phyloP scores from a whole-genome alignment of 371 early-diverging fungal species.

The Rhizopus arrhizus region DNA sequence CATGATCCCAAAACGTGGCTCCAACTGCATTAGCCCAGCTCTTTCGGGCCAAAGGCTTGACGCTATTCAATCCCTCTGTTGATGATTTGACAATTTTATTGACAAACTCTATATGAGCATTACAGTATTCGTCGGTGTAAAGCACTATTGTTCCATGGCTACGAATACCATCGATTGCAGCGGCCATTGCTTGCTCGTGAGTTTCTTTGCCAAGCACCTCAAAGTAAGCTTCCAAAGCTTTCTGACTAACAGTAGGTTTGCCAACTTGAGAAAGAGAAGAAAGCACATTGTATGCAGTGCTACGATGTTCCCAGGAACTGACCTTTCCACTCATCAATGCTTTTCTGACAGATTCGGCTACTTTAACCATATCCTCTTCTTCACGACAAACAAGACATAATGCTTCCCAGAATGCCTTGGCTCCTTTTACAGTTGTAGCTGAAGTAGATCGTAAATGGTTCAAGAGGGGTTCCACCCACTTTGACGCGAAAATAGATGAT shows the following conservation, averaged over 20 bases:
- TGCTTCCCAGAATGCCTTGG: conserved; percentile 59
- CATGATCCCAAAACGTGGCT: conserved; percentile 49
- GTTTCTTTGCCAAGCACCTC: conserved; percentile 77
- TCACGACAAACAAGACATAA: conserved; percentile 55
- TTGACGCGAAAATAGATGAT: conserved; percentile 60
- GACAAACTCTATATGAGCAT: conserved; percentile 38
- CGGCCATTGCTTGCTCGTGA: conserved; percentile 68
- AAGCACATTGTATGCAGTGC: conserved; percentile 60
- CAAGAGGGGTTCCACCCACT: conserved; percentile 67
- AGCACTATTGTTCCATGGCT: conserved; percentile 63
- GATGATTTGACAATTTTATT: conserved; percentile 52
- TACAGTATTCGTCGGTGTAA: conserved; percentile 50
- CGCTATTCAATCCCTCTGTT: conserved; percentile 57
- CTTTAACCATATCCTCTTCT: conserved; percentile 51
- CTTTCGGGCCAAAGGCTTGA: conserved; percentile 62
- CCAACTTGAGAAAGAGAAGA: conserved; percentile 50
- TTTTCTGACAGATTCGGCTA: conserved; percentile 65
- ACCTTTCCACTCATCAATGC: conserved; percentile 60
- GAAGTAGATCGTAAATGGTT: conserved; percentile 73
- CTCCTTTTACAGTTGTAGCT: conserved; percentile 59
- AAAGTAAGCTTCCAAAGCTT: conserved; percentile 62
- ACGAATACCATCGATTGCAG: conserved; percentile 67
- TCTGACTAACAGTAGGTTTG: conserved; percentile 61
- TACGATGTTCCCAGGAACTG: conserved; percentile 68
- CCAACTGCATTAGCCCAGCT: conserved; percentile 61